A percentile compares a stretch with the other conserved stretches of the same genome.
Conservation (phyloP, 2,329 filamentous ascomycete genomes). For the Aspergillus sp. region DNA sequence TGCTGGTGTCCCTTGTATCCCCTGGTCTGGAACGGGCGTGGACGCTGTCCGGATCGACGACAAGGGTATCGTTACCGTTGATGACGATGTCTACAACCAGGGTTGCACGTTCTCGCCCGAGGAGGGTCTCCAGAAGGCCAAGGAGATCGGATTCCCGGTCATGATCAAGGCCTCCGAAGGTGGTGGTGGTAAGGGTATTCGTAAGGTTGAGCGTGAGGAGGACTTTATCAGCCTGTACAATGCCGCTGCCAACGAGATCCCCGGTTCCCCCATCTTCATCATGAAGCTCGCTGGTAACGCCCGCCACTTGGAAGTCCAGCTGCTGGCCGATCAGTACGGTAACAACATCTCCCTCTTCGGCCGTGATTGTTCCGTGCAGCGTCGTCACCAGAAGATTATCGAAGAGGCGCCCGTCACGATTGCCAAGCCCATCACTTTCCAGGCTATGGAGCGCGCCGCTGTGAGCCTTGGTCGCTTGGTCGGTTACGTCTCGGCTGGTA, state of each 20-base stretch:
- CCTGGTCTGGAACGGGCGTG: conserved; percentile 97
- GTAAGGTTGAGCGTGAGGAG: conserved; percentile 84
- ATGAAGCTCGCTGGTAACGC: conserved; percentile 99
- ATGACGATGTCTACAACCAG: conserved; percentile 80
- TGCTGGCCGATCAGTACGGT: conserved; percentile 97
- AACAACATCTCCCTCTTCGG: conserved; percentile 99
- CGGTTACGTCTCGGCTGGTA: conserved; percentile 97
- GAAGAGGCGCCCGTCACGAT: conserved; percentile 98
- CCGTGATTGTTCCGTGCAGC: conserved; percentile 97
- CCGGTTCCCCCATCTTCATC: conserved; percentile 98
- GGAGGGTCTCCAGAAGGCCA: conserved; percentile 84
- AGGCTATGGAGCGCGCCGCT: conserved; percentile 93
- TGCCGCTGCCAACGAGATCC: conserved; percentile 94
- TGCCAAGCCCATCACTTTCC: conserved; percentile 84
- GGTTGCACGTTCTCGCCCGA: conserved; percentile 88
- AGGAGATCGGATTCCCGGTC: conserved; percentile 93
- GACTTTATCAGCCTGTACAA: conserved; percentile 88
- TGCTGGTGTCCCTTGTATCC: conserved; percentile 92
- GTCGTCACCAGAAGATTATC: conserved; percentile 99
- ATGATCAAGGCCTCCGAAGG: conserved; percentile 99
- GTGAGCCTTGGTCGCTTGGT: conserved; percentile 92
- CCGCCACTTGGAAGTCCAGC: conserved; percentile 93
- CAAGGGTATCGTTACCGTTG: conserved; percentile 87
- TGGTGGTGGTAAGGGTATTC: conserved; percentile 98
- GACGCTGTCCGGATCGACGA: conserved; percentile 76